Percentiles rank a stretch among this genome's conserved stretches.
Evolutionary conservation across 352 stramenopile genomes (phyloP).

Genomic region (Phytophthora fragariaefolia): DNA sequence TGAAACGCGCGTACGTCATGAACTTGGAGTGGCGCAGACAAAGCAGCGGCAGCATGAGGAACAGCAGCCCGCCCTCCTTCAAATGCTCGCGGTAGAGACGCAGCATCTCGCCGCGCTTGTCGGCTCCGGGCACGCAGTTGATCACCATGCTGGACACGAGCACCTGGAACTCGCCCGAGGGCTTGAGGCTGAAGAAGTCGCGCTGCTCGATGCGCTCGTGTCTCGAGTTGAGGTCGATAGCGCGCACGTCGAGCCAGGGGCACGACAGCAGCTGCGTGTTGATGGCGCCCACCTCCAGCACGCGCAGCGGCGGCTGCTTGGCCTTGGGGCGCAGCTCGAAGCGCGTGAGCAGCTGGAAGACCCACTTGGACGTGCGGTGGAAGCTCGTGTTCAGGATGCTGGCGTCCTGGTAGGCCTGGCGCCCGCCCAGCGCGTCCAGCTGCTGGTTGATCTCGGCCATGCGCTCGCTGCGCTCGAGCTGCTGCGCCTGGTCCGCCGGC

Average conservation of each 20-base stretch:
- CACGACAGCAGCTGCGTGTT: conserved; percentile 97
- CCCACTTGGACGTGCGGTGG: conserved; percentile 96
- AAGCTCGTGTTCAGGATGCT: conserved; percentile 95
- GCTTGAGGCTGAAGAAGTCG: conserved; percentile 91
- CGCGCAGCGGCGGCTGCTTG: conserved; percentile 60
- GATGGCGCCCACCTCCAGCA: conserved; percentile 94
- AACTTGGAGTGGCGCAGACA: conserved; percentile 80
- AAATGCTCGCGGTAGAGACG: conserved; percentile 68
- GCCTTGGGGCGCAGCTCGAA: conserved; percentile 75
- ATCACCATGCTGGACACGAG: conserved; percentile 96
- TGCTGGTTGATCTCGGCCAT: conserved; percentile 71
- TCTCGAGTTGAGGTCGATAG: conserved; percentile 95
- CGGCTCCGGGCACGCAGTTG: conserved; percentile 95
- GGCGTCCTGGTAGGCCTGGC: conserved; percentile 94
- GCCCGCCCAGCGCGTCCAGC: conserved; percentile 88
- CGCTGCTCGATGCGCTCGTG: conserved; percentile 91
- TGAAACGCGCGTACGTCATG: conserved; percentile 78
- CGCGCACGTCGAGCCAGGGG: conserved; percentile 91
- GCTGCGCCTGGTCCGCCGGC: conserved; percentile 28
- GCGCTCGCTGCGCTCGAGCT: conserved; percentile 23
- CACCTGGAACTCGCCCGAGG: conserved; percentile 83
- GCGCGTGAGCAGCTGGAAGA: conserved; percentile 90
- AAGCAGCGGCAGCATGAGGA: conserved; percentile 81
- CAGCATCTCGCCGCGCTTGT: conserved; percentile 82
- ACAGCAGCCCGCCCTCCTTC: conserved; percentile 57